Conservation (phyloP, 1,284 basidiomycete species). For the Leccinum griseonigrum region DNA sequence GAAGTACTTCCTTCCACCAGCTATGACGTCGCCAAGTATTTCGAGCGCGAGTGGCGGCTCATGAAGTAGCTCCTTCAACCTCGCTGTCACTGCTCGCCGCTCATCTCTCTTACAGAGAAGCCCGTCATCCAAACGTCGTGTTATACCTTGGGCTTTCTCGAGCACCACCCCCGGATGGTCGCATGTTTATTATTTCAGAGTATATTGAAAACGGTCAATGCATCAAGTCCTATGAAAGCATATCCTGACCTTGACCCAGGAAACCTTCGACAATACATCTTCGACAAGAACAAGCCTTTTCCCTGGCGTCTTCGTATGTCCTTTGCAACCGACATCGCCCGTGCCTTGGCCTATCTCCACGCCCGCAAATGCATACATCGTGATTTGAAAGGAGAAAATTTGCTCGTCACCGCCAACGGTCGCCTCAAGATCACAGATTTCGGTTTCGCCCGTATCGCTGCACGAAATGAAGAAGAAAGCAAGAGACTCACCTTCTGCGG, state of each 20-base stretch:
- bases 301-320: conserved; percentile 90
- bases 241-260: conserved; percentile 34
- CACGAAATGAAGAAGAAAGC: conserved; percentile 87
- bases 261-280: conserved; percentile 86
- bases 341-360: conserved; percentile 96
- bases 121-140: conserved; percentile 90
- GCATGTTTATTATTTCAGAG: conserved; percentile 89
- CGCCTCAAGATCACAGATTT: conserved; percentile 97
- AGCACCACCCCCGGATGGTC: conserved; percentile 77
- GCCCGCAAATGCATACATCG: conserved; percentile 85
- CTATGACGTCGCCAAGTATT: conserved; percentile 96
- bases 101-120: conserved; percentile 48
- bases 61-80: conserved; percentile 61
- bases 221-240: background rate
- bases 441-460: conserved; percentile 92
- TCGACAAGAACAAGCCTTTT: conserved; percentile 75
- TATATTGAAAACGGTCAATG: conserved; percentile 73
- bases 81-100: background rate
- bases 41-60: conserved; percentile 94
- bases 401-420: conserved; percentile 91
- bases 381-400: conserved; percentile 96
- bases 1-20: conserved; percentile 87
- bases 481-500: conserved; percentile 94
- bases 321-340: conserved; percentile 91
- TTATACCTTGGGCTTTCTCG: conserved; percentile 92